Conservation (phyloP, 2,329 filamentous ascomycete species). For the Hypoxylon sp. region DNA sequence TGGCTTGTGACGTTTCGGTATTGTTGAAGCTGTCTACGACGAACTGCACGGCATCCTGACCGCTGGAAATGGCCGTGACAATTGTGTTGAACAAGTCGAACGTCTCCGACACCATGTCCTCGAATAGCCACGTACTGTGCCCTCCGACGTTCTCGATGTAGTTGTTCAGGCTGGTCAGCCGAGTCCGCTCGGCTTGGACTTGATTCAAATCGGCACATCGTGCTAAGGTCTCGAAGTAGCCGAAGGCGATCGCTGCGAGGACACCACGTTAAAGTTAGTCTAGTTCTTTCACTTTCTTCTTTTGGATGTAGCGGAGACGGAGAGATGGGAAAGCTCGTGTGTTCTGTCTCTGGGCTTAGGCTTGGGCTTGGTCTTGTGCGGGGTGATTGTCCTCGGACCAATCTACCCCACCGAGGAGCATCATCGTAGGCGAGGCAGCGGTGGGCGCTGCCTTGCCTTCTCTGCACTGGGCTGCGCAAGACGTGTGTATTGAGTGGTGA, state of each 20-base stretch:
- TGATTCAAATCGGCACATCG: slow-evolving; percentile 69
- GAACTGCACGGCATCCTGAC: slow-evolving; percentile 60
- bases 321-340: slow-evolving; percentile 1
- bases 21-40: slow-evolving; percentile 79
- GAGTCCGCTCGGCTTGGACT: slow-evolving; percentile 73
- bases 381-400: slow-evolving; percentile 29
- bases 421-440: slow-evolving; percentile 28
- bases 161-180: slow-evolving; percentile 75
- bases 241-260: slow-evolving; percentile 81
- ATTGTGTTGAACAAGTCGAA: slow-evolving; percentile 72
- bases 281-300: slow-evolving; percentile 3
- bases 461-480: background rate
- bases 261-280: slow-evolving; percentile 19
- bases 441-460: slow-evolving; percentile 17
- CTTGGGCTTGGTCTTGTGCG: slow-evolving; percentile 13
- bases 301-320: background rate
- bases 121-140: slow-evolving; percentile 73
- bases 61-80: slow-evolving; percentile 64
- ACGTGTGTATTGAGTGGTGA: slow-evolving; percentile 35
- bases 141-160: slow-evolving; percentile 76
- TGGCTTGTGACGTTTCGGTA: slow-evolving; percentile 68
- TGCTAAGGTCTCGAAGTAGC: slow-evolving; percentile 88
- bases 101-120: slow-evolving; percentile 84
- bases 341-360: slow-evolving; percentile 9
- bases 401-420: slow-evolving; percentile 25